Conservation (phyloP, 2,329 filamentous ascomycete genomes). For the Hymenoscyphus linearis region DNA sequence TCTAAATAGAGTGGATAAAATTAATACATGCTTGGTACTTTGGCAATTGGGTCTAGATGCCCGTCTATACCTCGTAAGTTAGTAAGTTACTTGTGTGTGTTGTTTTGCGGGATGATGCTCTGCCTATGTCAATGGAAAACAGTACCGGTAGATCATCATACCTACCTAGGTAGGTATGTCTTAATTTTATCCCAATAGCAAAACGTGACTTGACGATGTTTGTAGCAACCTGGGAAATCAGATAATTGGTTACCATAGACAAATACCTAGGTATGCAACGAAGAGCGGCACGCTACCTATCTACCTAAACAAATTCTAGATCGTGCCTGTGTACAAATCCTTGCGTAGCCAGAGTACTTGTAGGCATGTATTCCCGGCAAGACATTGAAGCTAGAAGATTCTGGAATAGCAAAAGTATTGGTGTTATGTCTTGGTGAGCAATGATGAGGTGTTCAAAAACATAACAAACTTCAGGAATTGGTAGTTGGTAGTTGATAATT, state of each 20-base stretch:
- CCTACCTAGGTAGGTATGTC: too few relatives aligned
- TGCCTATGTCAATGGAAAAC: neutral
- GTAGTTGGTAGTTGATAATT: too few relatives aligned
- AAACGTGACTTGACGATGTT: neutral
- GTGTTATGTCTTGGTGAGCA: neutral
- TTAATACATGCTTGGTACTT: too few relatives aligned
- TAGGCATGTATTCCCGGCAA: neutral
- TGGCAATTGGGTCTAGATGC: too few relatives aligned
- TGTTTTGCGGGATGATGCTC: neutral
- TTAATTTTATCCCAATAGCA: neutral
- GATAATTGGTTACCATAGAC: neutral
- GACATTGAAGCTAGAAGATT: neutral
- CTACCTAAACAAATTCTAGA: neutral
- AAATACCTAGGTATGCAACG: neutral
- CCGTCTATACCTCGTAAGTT: too few relatives aligned
- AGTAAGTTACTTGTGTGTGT: neutral
- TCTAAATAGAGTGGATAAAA: too few relatives aligned
- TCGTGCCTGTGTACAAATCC: neutral
- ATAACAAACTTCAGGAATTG: neutral
- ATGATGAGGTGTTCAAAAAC: neutral
- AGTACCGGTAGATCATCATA: neutral
- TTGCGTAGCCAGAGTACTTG: neutral
- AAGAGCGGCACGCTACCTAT: neutral
- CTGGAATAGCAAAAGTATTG: neutral
- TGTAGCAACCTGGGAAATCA: neutral